Conservation (phyloP, 169 alveolate genomes). For the Sarcocystis neurona region DNA sequence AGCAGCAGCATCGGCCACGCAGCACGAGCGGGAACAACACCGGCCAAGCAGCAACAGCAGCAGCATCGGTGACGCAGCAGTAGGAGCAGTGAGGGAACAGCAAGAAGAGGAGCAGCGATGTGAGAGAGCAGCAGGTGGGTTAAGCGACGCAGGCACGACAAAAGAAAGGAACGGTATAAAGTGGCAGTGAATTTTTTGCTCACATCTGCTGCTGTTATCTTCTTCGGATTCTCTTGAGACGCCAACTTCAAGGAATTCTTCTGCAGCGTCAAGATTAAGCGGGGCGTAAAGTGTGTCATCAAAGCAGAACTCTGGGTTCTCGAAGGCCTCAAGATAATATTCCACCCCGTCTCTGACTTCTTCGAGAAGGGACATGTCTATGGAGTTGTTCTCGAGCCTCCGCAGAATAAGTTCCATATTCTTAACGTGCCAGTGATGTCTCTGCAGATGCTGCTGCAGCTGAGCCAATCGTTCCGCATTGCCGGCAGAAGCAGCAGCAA, state of each 20-base stretch:
- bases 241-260: not conserved
- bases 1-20: too few species aligned
- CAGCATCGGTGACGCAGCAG: not conserved
- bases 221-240: slow-evolving; percentile 15
- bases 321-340: not conserved
- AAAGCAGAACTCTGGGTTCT: slow-evolving; percentile 14
- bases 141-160: too few species aligned
- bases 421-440: slow-evolving; percentile 34
- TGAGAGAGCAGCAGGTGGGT: too few species aligned
- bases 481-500: not conserved
- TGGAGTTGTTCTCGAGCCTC: slow-evolving; percentile 41
- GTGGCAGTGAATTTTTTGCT: not conserved
- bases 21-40: not conserved
- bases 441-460: slow-evolving; percentile 15
- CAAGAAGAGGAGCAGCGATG: too few species aligned
- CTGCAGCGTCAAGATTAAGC: slow-evolving; percentile 24
- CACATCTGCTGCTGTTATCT: not conserved
- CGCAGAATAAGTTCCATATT: slow-evolving; percentile 47
- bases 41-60: slow-evolving; percentile 8
- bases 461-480: not conserved
- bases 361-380: slow-evolving; percentile 21
- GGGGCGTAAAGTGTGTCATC: slow-evolving; percentile 26
- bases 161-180: not conserved
- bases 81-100: not conserved
- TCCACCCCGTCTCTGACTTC: slow-evolving; percentile 7